Percentiles rank a stretch among this genome's conserved stretches.
These are phyloP conservation scores for Skeletonema menzelii DNA, from an alignment of 108 stramenopile species.

Conservation along the genomic window DNA sequence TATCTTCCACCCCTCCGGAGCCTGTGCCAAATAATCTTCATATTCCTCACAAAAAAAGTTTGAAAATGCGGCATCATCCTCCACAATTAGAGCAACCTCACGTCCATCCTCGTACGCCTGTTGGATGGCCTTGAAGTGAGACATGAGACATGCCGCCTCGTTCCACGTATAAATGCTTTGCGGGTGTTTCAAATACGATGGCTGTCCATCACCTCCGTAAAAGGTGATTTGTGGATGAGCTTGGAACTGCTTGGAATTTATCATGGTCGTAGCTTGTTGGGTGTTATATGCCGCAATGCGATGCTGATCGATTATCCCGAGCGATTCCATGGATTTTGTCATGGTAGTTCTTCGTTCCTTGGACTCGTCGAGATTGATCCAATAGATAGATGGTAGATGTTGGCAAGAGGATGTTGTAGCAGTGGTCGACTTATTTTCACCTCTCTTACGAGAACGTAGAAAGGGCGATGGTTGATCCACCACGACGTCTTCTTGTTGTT, in stretches of 20 bases:
- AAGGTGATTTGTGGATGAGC: not conserved
- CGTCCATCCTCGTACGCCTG: conserved; percentile 1
- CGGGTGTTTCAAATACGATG: not conserved
- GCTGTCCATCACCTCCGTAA: not conserved
- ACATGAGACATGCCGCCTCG: conserved; percentile 5
- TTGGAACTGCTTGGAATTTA: not conserved
- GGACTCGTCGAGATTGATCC: not conserved
- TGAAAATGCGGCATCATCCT: conserved; percentile 1
- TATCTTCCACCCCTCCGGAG: conserved; percentile 1
- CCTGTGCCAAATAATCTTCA: not conserved
- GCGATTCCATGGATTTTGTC: not conserved
- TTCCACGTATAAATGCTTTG: not conserved
- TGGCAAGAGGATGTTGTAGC: not conserved
- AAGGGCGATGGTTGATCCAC: no score
- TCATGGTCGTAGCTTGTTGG: not conserved
- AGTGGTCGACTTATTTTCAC: not conserved
- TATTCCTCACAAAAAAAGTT: not conserved
- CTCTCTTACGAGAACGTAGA: no score
- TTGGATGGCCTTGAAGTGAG: conserved; percentile 5
- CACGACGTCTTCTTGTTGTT: no score
- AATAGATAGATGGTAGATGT: not conserved
- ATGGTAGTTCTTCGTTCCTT: not conserved
- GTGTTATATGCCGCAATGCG: not conserved
- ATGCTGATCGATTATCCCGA: not conserved
- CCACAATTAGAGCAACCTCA: not conserved